Conservation (phyloP, 2,329 filamentous ascomycete species). For the Sporothrix dimorphospora region DNA sequence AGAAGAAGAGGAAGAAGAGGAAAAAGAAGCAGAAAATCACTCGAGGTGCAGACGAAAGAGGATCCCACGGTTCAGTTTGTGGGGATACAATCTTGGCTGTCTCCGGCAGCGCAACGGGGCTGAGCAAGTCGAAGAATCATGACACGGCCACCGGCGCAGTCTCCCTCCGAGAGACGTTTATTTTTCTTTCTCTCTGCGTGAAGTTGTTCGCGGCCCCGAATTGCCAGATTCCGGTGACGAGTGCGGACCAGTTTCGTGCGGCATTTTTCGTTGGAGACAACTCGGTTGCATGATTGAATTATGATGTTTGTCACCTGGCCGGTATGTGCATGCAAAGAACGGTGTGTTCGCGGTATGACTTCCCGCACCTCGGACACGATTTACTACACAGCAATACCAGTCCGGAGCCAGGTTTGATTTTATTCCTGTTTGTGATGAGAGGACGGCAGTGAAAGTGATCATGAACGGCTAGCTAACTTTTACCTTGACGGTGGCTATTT, state of each 20-base stretch:
- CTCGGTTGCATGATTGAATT: slow-evolving; percentile 1
- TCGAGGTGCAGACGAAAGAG: not conserved
- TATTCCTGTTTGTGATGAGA: not conserved
- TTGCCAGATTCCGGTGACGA: not conserved
- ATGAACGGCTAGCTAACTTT: not conserved
- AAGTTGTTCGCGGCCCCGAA: not conserved
- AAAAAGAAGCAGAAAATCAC: no score
- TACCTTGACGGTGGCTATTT: not conserved
- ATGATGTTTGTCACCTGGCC: not conserved
- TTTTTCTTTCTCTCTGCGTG: not conserved
- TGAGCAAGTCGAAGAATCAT: not conserved
- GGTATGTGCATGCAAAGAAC: not conserved
- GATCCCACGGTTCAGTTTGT: slow-evolving; percentile 6
- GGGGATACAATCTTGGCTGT: not conserved
- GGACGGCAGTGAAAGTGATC: not conserved
- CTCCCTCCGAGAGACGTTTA: slow-evolving; percentile 1
- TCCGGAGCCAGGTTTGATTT: not conserved
- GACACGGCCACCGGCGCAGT: not conserved
- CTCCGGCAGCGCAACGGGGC: not conserved
- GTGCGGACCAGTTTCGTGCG: not conserved
- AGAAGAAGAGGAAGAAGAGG: not conserved
- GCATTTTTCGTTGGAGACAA: not conserved
- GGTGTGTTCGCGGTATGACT: not conserved
- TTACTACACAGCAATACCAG: not conserved
- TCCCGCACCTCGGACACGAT: not conserved